Evolutionary conservation across 257 asterid species (phyloP), one percentile per base, ranked within the genome.

Genomic region (Paraleonurus japonicus): DNA sequence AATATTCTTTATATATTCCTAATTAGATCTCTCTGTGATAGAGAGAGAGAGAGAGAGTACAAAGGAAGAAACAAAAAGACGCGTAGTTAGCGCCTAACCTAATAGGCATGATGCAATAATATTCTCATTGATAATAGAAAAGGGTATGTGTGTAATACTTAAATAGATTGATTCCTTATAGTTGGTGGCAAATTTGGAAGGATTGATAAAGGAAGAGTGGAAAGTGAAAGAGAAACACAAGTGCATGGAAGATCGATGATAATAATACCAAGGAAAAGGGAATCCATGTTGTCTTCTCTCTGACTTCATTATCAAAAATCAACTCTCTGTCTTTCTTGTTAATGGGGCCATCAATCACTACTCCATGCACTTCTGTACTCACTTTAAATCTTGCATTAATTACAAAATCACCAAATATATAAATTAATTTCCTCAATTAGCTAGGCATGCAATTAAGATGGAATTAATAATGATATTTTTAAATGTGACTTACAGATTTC

Each of bases 181-280:
- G 95, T 87, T 85, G 97, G 90, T 91, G 93, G 86, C 90, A 82
- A 60, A 69, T 80, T 89, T 92, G 96, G 92, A 89, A 86, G 93
- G 86, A 92, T 89, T 88, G 61, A 70, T 88, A 82, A 87, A 84
- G 74, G 75, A 62, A 85, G 83, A 84, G 85, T 79, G 79, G 62
- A 78, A 83, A 67, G 41, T 67, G 71, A 59, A 16, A 47, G 54
- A 55, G 50, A 72, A 71, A 48, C 43, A 62, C 65, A 13, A 45
- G 19, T 45, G 53, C 20, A 45, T 45, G 54, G 54, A 73, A n/a
- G n/a, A n/a, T n/a, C 65, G 65, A 63, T 70, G 67, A 74, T 79
- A 67, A 80, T 80, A 79, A 73, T 59, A 80, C 85, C 76, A 83
- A 79, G 74, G 17, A 79, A 87, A 87, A 91, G 90, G 92, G 97